Evolutionary conservation across 257 asterid genomes (phyloP), one percentile per base, ranked within the genome.

Genomic region (Buddleja alternifolia): DNA sequence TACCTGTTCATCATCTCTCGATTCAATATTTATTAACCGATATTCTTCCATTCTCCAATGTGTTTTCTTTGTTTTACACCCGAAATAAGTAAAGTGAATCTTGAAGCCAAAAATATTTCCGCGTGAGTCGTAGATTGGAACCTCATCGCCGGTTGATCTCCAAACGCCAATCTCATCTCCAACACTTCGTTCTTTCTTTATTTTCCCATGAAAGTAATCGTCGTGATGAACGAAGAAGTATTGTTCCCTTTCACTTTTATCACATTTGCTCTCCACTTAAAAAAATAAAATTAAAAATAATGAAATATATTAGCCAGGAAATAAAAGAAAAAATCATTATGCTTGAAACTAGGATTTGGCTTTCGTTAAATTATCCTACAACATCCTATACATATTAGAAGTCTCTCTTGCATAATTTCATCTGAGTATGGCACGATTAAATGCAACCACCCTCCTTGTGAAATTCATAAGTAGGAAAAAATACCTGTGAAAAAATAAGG

Each of bases 41-140:
- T 46, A 70, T 37, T 19, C 16, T 20, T 60, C 69, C 63, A 70
- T 48, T 21, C 6, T 39, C 75, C 75, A 70, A 15, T 25, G 44
- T 16, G 70, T 64, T 29, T 2, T 29, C 47, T 16, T 64, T 1
- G 7, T 1, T 29, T 5, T 29, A 29, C 5, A 5, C 34, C n/a
- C n/a, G 4, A 63, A 63, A 16, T 11, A 63, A 3, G 71, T 50
- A 11, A 41, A 60, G 2, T 17, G 68, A 8, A 71, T 61, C 42
- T 60, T 71, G 46, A 0, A 37, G 4, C 42, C 75, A 10, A 36
- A 12, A 48, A 14, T 4, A 2, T 61, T 60, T n/a, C 69, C 54
- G 6, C 24, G 0, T 0, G 4, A 32, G 50, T 29, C 47, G 1
- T 0, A 7, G n/a, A 71, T 8, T 61, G 44, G 37, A 24, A 50